Evolutionary conservation across 805 yeast species (phyloP).

Genomic region (Candida nemodendra): DNA sequence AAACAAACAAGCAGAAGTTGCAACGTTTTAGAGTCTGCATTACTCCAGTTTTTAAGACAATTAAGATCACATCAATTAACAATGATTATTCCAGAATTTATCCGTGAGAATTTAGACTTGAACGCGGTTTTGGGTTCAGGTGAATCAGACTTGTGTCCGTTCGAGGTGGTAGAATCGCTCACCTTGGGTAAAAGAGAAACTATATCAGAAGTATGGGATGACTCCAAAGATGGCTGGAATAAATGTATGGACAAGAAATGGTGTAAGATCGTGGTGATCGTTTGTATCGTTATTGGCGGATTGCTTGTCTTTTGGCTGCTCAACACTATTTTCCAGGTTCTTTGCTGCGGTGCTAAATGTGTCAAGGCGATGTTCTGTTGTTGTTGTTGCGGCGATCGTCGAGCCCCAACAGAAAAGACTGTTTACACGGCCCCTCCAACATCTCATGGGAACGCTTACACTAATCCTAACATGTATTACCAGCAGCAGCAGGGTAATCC

Average conservation of each 20-base stretch:
- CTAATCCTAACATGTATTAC: slow-evolving; percentile 33
- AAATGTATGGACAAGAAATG: slow-evolving; percentile 75
- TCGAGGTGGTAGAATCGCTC: slow-evolving; percentile 14
- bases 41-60: too few relatives aligned
- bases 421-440: slow-evolving; percentile 21
- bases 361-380: slow-evolving; percentile 55
- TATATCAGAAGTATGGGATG: slow-evolving; percentile 3
- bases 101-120: slow-evolving; percentile 19
- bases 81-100: slow-evolving; percentile 23
- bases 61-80: too few relatives aligned
- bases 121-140: slow-evolving; percentile 2
- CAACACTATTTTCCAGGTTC: slow-evolving; percentile 52
- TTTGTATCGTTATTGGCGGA: slow-evolving; percentile 60
- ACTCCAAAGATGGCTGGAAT: slow-evolving; percentile 48
- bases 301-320: slow-evolving; percentile 57
- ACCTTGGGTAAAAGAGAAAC: slow-evolving; percentile 19
- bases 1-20: too few relatives aligned
- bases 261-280: slow-evolving; percentile 76
- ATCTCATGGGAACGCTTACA: slow-evolving; percentile 24
- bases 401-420: slow-evolving; percentile 10
- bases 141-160: slow-evolving; percentile 20
- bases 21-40: too few relatives aligned
- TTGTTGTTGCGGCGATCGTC: slow-evolving; percentile 36
- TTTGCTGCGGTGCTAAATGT: slow-evolving; percentile 56
- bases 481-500: slow-evolving; percentile 22